Percentiles rank a stretch among this genome's conserved stretches.
phyloP scores from a whole-genome alignment of 2,329 filamentous ascomycete genomes.

The Talaromyces sp. region DNA sequence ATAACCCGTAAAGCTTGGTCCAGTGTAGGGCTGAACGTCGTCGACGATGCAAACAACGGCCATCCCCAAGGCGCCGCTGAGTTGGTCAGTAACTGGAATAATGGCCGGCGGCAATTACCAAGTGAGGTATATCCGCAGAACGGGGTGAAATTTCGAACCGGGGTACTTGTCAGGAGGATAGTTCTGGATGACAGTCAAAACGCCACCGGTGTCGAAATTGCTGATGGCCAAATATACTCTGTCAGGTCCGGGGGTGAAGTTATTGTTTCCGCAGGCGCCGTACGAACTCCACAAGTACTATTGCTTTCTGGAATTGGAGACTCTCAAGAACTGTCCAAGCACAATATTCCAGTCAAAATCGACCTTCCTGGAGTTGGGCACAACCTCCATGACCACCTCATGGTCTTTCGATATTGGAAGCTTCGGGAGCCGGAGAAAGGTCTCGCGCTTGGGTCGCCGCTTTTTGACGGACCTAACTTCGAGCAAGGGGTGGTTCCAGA shows the following conservation, averaged over 20 bases:
- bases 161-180: not conserved
- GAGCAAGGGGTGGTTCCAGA: not conserved
- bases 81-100: not conserved
- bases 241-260: conserved; percentile 33
- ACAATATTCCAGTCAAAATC: conserved; percentile 50
- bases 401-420: conserved; percentile 1
- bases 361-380: conserved; percentile 57
- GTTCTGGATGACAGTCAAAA: not conserved
- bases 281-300: conserved; percentile 53
- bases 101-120: not conserved
- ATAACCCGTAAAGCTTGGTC: not conserved
- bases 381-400: conserved; percentile 6
- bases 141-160: not conserved
- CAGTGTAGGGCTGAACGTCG: not conserved
- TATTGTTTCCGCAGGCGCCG: conserved; percentile 3
- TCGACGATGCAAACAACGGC: not conserved
- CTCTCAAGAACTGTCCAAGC: conserved; percentile 45
- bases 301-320: conserved; percentile 62
- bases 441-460: not conserved
- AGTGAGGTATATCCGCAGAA: not conserved
- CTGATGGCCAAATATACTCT: conserved; percentile 20
- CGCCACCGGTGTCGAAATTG: not conserved
- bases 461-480: conserved; percentile 1
- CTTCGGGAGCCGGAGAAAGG: conserved; percentile 2
- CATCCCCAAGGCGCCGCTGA: not conserved